Evolutionary conservation across 805 yeast species (phyloP).

Genomic region (Yamadazyma nakazawae): DNA sequence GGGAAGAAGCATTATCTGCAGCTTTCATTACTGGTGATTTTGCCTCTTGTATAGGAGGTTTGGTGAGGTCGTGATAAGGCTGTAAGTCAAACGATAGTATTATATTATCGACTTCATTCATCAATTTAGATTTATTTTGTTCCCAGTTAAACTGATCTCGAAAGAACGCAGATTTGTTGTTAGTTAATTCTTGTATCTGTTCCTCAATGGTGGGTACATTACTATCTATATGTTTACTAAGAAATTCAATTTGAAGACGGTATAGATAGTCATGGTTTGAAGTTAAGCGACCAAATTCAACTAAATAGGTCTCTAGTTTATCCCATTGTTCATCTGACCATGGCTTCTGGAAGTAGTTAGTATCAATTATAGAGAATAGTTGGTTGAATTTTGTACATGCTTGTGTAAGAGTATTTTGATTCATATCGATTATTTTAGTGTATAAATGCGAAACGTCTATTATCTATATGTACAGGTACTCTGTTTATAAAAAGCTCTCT

Average conservation of each 20-base stretch:
- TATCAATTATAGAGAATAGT: neutral
- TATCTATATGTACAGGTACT: neutral
- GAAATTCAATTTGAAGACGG: constrained; percentile 13
- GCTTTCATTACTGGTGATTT: neutral
- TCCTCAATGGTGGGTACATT: constrained; percentile 7
- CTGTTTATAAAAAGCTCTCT: neutral
- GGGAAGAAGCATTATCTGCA: neutral
- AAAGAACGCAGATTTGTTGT: constrained; percentile 5
- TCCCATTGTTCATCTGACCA: constrained; percentile 12
- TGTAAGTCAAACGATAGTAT: constrained; percentile 11
- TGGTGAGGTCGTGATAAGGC: constrained; percentile 8
- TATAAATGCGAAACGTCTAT: neutral
- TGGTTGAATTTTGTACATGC: neutral
- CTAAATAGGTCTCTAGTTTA: constrained; percentile 12
- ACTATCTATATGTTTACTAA: constrained; percentile 9
- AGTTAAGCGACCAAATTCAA: constrained; percentile 14
- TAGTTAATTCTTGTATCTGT: constrained; percentile 7
- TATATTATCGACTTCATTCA: constrained; percentile 17
- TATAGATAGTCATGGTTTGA: constrained; percentile 10
- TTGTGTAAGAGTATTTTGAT: neutral
- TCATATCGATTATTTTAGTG: neutral
- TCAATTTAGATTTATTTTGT: constrained; percentile 9
- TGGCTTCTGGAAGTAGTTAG: neutral
- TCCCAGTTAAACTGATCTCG: constrained; percentile 14
- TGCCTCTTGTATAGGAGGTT: constrained; percentile 5